Percentiles rank a stretch among this genome's conserved stretches.
Conservation (phyloP, 192 early-diverging fungal genomes). For the Umbelopsis sp. region DNA sequence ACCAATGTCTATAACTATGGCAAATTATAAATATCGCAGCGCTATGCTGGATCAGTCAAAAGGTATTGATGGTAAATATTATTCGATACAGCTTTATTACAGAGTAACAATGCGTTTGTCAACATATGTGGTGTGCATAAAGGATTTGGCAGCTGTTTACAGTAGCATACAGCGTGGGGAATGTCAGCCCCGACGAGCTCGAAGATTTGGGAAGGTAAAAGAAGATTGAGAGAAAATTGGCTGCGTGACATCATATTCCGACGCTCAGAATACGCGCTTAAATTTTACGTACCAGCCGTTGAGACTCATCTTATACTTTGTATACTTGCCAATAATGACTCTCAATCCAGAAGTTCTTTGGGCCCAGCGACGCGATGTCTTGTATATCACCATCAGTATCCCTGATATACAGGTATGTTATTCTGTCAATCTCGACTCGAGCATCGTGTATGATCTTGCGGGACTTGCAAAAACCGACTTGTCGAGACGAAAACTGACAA, state of each 20-base stretch:
- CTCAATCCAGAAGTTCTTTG: conserved; percentile 79
- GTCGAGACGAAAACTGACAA: conserved; percentile 14
- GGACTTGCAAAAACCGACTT: not conserved
- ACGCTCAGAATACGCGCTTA: not conserved
- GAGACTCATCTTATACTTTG: too few species aligned
- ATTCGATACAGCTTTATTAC: too few species aligned
- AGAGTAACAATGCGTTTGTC: too few species aligned
- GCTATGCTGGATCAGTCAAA: too few species aligned
- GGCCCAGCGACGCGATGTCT: conserved; percentile 83
- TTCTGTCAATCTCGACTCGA: not conserved
- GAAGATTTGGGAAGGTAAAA: too few species aligned
- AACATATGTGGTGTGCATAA: too few species aligned
- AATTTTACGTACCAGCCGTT: not conserved
- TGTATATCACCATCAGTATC: conserved; percentile 85
- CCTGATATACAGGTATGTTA: conserved; percentile 60
- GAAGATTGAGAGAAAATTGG: not conserved
- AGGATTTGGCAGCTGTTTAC: too few species aligned
- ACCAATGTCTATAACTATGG: too few species aligned
- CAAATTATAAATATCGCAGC: too few species aligned
- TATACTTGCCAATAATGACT: conserved; percentile 34
- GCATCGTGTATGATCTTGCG: conserved; percentile 11
- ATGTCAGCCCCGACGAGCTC: too few species aligned
- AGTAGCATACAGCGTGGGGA: too few species aligned
- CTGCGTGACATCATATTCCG: conserved; percentile 16
- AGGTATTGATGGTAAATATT: too few species aligned